Evolutionary conservation across 306 rosid species (phyloP), one percentile per base, ranked within the genome.

Genomic region (Prunus kanzakura): DNA sequence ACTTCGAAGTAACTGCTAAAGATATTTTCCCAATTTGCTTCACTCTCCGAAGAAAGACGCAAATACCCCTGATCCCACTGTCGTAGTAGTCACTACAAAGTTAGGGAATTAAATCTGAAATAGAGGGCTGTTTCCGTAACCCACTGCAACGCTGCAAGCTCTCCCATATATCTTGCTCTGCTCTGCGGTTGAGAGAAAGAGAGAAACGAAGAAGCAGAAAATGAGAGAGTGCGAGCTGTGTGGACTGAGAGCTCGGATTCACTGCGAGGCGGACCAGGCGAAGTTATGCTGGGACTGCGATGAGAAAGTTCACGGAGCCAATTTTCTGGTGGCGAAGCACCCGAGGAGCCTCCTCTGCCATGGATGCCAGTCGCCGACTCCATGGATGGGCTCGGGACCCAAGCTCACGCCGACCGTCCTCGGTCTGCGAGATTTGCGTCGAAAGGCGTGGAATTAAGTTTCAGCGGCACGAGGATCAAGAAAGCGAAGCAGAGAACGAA

Each of bases 211-310:
- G n/a, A 61, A 14, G 38, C 41, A 32, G 2, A 25, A 80, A 38
- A 79, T 78, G 87, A 80, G 23, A 57, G 65, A 56, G 64, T 88
- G 89, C 30, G 89, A 88, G 75, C 73, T 85, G n/a, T 88, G 91
- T 51, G 80, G 86, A 45, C 27, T 65, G 58, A 47, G 62, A 30
- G 91, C 89, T 43, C 79, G 80, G 85, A 83, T 79, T 82, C 78
- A 82, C 73, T 88, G 91, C 45, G 89, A 88, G 64, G 74, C 89
- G 18, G 91, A 88, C 82, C 81, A 73, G 68, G 91, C 91, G 20
- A 88, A 75, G 38, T 25, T 88, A 19, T 85, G 91, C 72, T 88
- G 89, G 89, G 87, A 69, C 79, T 88, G 88, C 69, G 91, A 85
- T 29, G 76, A 71, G 87, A 85, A 85, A 55, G 89, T 88, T 73